Evolutionary conservation across 331 rosid species (phyloP).

Genomic region (Malus hybrid): DNA sequence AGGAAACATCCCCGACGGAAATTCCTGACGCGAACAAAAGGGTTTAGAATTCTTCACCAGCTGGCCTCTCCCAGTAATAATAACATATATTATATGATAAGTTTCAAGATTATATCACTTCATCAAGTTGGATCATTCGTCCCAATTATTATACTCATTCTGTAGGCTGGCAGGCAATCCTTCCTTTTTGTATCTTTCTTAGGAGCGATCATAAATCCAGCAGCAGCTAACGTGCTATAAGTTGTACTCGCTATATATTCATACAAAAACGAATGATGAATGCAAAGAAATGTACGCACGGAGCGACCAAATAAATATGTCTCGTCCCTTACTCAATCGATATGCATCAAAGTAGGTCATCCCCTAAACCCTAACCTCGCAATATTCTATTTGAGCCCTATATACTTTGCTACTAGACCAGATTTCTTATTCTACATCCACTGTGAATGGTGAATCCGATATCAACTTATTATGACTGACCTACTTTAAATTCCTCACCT

Average conservation of each 20-base stretch:
- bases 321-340: not conserved
- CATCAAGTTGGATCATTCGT: not conserved
- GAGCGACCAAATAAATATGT: not conserved
- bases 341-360: not conserved
- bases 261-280: not conserved
- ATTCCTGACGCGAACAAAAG: too few relatives aligned
- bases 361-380: not conserved
- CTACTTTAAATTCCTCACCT: not conserved
- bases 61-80: not conserved
- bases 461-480: too few relatives aligned
- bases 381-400: too few relatives aligned
- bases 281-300: not conserved
- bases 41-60: not conserved
- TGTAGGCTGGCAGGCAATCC: not conserved
- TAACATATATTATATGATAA: too few relatives aligned
- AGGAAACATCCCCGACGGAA: too few relatives aligned
- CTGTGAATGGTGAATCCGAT: too few relatives aligned
- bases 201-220: constrained; percentile 17
- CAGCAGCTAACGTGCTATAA: not conserved
- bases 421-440: not conserved
- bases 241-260: constrained; percentile 7
- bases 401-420: not conserved
- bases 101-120: not conserved
- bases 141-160: too few relatives aligned
- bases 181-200: constrained; percentile 16